Conservation (phyloP, 2,329 filamentous ascomycete species). For the Hypocreales sp. region DNA sequence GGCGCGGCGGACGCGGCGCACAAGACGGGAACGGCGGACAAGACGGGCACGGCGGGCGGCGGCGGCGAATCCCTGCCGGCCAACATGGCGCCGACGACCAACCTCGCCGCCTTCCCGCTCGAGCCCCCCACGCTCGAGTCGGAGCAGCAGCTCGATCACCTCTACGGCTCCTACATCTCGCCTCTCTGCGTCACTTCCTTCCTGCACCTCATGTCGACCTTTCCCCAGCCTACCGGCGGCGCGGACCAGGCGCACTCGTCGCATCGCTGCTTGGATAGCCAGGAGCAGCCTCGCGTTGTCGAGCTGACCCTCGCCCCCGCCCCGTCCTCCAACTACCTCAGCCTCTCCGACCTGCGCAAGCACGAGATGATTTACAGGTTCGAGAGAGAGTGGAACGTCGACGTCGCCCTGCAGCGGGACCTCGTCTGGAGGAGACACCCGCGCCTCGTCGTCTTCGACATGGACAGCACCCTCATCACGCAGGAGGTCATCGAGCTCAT, state of each 20-base stretch:
- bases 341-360: conserved; percentile 55
- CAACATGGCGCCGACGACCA: conserved; percentile 43
- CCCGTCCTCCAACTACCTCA: conserved; percentile 45
- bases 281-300: conserved; percentile 44
- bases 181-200: conserved; percentile 51
- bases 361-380: conserved; percentile 74
- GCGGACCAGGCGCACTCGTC: conserved; percentile 41
- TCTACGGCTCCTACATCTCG: conserved; percentile 51
- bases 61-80: conserved; percentile 24
- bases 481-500: conserved; percentile 97
- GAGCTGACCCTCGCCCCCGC: conserved; percentile 49
- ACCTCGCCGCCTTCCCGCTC: conserved; percentile 42
- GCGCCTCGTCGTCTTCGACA: conserved; percentile 87
- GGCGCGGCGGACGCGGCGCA: conserved; percentile 6
- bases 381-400: conserved; percentile 78
- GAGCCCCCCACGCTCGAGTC: conserved; percentile 38
- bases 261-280: conserved; percentile 48
- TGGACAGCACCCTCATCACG: conserved; percentile 95
- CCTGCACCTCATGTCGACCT: conserved; percentile 48
- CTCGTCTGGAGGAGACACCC: conserved; percentile 64
- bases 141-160: conserved; percentile 44
- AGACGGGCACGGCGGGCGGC: too few species aligned
- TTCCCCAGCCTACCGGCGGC: conserved; percentile 37
- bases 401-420: conserved; percentile 64
- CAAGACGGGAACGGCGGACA: conserved; percentile 14